Base-by-base conservation (phyloP, 1,284 basidiomycete genomes). In the Mycena citricolor region DNA sequence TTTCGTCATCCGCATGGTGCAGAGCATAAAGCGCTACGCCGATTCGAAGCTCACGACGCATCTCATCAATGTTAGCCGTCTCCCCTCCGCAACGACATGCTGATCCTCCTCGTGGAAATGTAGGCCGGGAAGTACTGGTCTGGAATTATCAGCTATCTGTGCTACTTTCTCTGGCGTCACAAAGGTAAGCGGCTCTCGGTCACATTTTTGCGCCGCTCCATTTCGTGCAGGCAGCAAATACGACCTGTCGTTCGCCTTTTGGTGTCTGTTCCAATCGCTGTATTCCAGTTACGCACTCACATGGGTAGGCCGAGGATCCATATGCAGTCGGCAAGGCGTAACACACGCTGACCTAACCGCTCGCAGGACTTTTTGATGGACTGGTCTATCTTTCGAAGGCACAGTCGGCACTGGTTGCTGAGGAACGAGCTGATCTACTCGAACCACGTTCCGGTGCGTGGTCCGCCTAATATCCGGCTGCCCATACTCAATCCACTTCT, bases 11-110 rank as follows among this genome's bases (percentile, higher is more conserved):
- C 91, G 94, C 68, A 61, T 94, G 33, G 70, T 89, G 10, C 94
- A 98, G 62, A 92, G 90, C 62, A 58, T 95, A 31, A 86, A 85
- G 57, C 90, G 94, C 70, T 97, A 84, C 62, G 65, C 66, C 28
- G 94, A 97, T 61, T 90, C 88, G 7, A 68, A 71, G 31, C 66
- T 87, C 22, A 57, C 69, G 21, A 86, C 86, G 0, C 93, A 97
- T 71, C 68, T 97, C 23, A 79, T 97, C 61, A 97, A 97, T 54
- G 91, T 87, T 42, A 48, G 76, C 65, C 26, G 38, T 24, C 26
- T 39, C 21, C 36, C 14, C 31, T 23, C 30, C 21, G 32, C 14
- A 43, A 4, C 10, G 22, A 22, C 13, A 12, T 12, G 22, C 13
- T 25, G 14, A 5, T 39, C 12, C 16, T 25, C 22, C 21, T 23